These are phyloP conservation scores for Solanum arcanum DNA, from an alignment of 257 asterid species.

Conservation along the genomic window DNA sequence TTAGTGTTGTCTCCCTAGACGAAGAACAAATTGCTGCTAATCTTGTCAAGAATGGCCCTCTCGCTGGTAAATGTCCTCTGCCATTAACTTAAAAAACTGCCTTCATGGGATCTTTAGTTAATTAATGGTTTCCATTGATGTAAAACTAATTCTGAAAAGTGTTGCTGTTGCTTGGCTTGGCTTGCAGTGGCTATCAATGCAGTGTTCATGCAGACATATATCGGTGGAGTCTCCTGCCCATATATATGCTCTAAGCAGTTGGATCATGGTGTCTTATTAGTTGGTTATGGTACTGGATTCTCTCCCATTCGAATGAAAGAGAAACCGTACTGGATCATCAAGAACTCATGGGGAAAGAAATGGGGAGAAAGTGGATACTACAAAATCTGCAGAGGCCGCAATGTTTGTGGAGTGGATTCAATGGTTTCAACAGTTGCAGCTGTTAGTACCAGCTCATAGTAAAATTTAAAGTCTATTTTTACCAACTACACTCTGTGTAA, in stretches of 20 bases:
- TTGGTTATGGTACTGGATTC: constrained; percentile 67
- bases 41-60: constrained; percentile 83
- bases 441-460: constrained; percentile 17
- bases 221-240: constrained; percentile 85
- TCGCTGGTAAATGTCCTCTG: constrained; percentile 45
- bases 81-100: background rate
- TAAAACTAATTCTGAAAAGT: background rate
- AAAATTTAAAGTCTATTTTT: background rate
- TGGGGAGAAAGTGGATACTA: constrained; percentile 87
- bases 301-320: constrained; percentile 61
- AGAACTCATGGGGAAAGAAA: constrained; percentile 77
- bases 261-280: constrained; percentile 77
- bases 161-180: background rate
- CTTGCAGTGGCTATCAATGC: constrained; percentile 84
- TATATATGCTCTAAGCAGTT: constrained; percentile 50
- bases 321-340: constrained; percentile 78
- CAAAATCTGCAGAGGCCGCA: constrained; percentile 58
- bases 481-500: background rate
- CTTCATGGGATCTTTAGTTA: background rate
- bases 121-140: background rate
- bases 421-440: constrained; percentile 89
- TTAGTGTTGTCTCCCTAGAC: constrained; percentile 76
- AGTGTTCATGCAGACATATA: constrained; percentile 75
- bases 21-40: constrained; percentile 92
- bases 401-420: constrained; percentile 80